These are phyloP conservation scores for Yarrowia sp. DNA, from an alignment of 805 yeast species.

Conservation along the genomic window DNA sequence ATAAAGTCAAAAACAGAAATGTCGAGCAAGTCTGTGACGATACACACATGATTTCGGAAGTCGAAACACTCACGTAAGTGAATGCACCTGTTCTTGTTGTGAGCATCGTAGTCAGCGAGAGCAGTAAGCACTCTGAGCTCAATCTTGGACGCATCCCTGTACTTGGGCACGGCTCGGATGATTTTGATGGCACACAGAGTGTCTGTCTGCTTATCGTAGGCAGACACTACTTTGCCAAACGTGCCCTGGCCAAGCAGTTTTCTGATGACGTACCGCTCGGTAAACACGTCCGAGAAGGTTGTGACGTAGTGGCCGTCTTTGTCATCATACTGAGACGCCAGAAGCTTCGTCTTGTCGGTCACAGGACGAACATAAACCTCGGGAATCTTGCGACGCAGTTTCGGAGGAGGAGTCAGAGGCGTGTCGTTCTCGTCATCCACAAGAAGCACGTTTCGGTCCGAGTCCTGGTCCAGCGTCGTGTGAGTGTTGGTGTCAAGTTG, in stretches of 20 bases:
- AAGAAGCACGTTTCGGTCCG: background rate
- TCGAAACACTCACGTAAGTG: conserved; percentile 88
- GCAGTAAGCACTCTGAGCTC: conserved; percentile 81
- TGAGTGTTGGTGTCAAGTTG: background rate
- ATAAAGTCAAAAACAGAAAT: conserved; percentile 85
- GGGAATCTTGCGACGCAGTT: conserved; percentile 34
- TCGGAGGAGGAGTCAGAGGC: conserved; percentile 28
- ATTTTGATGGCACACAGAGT: conserved; percentile 83
- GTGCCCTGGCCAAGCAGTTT: conserved; percentile 86
- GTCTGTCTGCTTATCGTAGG: conserved; percentile 61
- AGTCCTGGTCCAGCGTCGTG: conserved; percentile 16
- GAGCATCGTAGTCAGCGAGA: conserved; percentile 65
- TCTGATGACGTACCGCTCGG: conserved; percentile 68
- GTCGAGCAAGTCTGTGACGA: conserved; percentile 83
- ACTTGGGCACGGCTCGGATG: conserved; percentile 86
- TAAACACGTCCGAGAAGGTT: conserved; percentile 38
- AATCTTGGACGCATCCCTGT: conserved; percentile 91
- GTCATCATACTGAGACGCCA: conserved; percentile 34
- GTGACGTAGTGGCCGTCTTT: conserved; percentile 38
- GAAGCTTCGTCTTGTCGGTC: conserved; percentile 27
- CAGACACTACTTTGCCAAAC: conserved; percentile 83
- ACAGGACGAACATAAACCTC: conserved; percentile 34
- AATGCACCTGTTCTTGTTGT: conserved; percentile 69
- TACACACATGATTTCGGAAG: conserved; percentile 87
- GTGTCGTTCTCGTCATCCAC: conserved; percentile 5